Evolutionary conservation across 140 eudicot species (phyloP).

Genomic region (Stevia rebaudiana): DNA sequence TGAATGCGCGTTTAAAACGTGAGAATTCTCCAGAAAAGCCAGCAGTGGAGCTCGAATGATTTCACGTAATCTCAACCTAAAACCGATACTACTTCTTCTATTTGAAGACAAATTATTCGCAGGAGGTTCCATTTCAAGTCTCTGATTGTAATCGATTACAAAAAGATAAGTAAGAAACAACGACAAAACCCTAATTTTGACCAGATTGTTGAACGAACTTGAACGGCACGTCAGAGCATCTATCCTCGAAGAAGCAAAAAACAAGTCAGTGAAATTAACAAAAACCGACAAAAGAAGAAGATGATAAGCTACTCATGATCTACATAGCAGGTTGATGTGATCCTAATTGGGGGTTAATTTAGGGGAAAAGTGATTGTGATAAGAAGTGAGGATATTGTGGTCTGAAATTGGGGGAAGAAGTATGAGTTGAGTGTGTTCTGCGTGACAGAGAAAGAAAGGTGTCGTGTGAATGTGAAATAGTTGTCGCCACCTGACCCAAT

Average conservation of each 20-base stretch:
- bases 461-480: slow-evolving; percentile 8
- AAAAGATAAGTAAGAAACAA: background rate
- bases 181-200: slow-evolving; percentile 27
- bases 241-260: slow-evolving; percentile 10
- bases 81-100: slow-evolving; percentile 9
- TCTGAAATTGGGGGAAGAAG: slow-evolving; percentile 13
- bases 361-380: slow-evolving; percentile 1
- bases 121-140: slow-evolving; percentile 16
- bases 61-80: slow-evolving; percentile 19
- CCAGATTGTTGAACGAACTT: slow-evolving; percentile 11
- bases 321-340: background rate
- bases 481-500: slow-evolving; percentile 10
- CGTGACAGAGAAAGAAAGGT: background rate
- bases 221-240: slow-evolving; percentile 22
- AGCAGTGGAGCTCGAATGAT: slow-evolving; percentile 25
- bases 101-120: slow-evolving; percentile 12
- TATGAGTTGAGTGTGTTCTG: slow-evolving; percentile 7
- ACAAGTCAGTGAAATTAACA: slow-evolving; percentile 6
- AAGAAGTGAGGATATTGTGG: slow-evolving; percentile 13
- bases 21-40: slow-evolving; percentile 24
- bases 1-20: slow-evolving; percentile 7
- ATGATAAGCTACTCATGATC: background rate
- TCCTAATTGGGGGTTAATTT: background rate
- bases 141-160: background rate
- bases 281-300: background rate